Evolutionary conservation across 345 rosid species (phyloP).

Genomic region (Isatis tinctoria): DNA sequence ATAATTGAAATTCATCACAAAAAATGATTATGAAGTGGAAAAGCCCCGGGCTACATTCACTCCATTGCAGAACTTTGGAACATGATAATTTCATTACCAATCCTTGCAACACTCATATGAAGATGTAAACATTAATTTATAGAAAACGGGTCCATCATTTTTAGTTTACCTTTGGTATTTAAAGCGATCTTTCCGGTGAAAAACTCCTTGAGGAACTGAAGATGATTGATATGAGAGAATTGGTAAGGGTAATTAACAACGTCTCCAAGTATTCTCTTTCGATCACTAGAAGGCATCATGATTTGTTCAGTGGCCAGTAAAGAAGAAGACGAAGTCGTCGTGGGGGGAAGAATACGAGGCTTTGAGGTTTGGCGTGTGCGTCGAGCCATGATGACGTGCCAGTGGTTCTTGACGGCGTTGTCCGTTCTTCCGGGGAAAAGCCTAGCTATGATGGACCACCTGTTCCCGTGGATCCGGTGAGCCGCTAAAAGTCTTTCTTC

Average conservation of each 20-base stretch:
- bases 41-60: not conserved
- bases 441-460: constrained; percentile 85
- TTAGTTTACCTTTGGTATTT: constrained; percentile 25
- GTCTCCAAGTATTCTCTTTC: not conserved
- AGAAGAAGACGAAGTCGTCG: constrained; percentile 13
- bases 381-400: constrained; percentile 96
- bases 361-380: constrained; percentile 37
- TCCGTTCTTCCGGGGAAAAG: constrained; percentile 90
- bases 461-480: constrained; percentile 83
- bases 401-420: constrained; percentile 95
- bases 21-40: not conserved
- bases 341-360: constrained; percentile 14
- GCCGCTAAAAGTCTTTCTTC: constrained; percentile 76
- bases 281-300: constrained; percentile 14
- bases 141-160: not conserved
- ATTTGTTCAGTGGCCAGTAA: constrained; percentile 1
- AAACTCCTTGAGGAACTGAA: constrained; percentile 29
- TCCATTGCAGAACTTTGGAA: not conserved
- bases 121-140: not conserved
- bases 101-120: not conserved
- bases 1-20: not conserved
- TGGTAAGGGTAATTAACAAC: constrained; percentile 14
- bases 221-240: constrained; percentile 28
- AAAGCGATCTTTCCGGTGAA: constrained; percentile 18
- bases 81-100: not conserved